Percentiles rank a stretch among this genome's conserved stretches.
Evolutionary conservation across 176 grass and related monocot genomes (phyloP).

Genomic region (Pontederia crassipes): DNA sequence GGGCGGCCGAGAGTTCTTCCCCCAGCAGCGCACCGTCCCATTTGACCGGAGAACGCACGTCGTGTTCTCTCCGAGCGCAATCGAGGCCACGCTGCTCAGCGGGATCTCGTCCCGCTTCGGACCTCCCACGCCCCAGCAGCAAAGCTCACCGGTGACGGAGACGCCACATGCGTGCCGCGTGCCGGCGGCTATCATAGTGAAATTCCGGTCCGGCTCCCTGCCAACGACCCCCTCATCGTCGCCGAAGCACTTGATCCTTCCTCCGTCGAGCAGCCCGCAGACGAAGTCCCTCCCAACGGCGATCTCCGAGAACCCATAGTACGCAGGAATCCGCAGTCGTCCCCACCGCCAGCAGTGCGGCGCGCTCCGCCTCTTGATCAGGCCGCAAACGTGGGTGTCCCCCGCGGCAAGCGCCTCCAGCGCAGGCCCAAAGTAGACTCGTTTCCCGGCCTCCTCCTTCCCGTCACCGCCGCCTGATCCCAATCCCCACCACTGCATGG

Average conservation of each 20-base stretch:
- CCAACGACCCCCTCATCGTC: slow-evolving; percentile 10
- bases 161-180: slow-evolving; percentile 48
- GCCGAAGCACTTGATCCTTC: slow-evolving; percentile 25
- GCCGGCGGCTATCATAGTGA: slow-evolving; percentile 38
- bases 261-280: slow-evolving; percentile 39
- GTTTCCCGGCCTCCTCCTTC: background rate
- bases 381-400: slow-evolving; percentile 12
- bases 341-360: slow-evolving; percentile 8
- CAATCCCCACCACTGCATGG: slow-evolving; percentile 14
- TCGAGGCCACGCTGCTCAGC: slow-evolving; percentile 4
- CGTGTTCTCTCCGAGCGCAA: slow-evolving; percentile 51
- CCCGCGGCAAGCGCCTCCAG: background rate
- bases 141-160: slow-evolving; percentile 15
- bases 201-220: background rate
- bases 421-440: slow-evolving; percentile 2
- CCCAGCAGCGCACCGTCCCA: slow-evolving; percentile 52
- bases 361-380: background rate
- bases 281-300: slow-evolving; percentile 30
- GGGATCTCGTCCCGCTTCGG: slow-evolving; percentile 9
- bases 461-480: background rate
- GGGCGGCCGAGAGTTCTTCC: slow-evolving; percentile 22
- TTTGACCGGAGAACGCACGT: slow-evolving; percentile 55
- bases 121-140: slow-evolving; percentile 54
- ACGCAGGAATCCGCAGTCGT: background rate
- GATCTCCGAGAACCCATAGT: background rate